These are phyloP conservation scores for Tilletia setariae DNA, from an alignment of 1,284 basidiomycete genomes.

Conservation along the genomic window DNA sequence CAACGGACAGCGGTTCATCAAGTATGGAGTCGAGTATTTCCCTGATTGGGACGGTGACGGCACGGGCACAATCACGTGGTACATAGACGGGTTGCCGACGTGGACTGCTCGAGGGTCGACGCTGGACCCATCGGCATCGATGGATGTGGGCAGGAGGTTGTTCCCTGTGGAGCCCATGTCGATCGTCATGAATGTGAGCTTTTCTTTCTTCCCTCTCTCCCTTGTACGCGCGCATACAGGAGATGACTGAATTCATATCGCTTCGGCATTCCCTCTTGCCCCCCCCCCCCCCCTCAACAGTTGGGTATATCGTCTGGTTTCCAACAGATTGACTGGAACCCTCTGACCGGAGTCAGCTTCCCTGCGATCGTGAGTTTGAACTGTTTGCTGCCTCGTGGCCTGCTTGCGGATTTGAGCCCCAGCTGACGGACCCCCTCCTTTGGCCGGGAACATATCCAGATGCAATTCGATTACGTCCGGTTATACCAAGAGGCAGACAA, in stretches of 20 bases:
- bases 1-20: slow-evolving; percentile 28
- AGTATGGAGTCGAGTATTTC: slow-evolving; percentile 50
- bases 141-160: slow-evolving; percentile 41
- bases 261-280: neutral
- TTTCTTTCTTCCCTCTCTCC: neutral
- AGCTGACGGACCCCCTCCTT: neutral
- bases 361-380: slow-evolving; percentile 2
- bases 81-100: slow-evolving; percentile 48
- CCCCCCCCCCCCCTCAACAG: neutral
- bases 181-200: slow-evolving; percentile 40
- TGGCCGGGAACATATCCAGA: neutral
- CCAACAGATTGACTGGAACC: slow-evolving; percentile 38
- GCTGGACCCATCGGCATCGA: slow-evolving; percentile 24
- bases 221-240: neutral
- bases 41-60: slow-evolving; percentile 46
- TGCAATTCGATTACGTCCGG: slow-evolving; percentile 40
- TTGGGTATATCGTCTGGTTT: slow-evolving; percentile 47
- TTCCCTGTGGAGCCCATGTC: slow-evolving; percentile 50
- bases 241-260: neutral
- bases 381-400: neutral
- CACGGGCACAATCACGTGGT: slow-evolving; percentile 46
- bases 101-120: slow-evolving; percentile 41
- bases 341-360: slow-evolving; percentile 19
- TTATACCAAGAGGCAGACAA: slow-evolving; percentile 44
- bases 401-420: neutral